A percentile compares a stretch with the other conserved stretches of the same genome.
phyloP scores from a whole-genome alignment of 768 basidiomycete species.

The Termitomyces sp. region DNA sequence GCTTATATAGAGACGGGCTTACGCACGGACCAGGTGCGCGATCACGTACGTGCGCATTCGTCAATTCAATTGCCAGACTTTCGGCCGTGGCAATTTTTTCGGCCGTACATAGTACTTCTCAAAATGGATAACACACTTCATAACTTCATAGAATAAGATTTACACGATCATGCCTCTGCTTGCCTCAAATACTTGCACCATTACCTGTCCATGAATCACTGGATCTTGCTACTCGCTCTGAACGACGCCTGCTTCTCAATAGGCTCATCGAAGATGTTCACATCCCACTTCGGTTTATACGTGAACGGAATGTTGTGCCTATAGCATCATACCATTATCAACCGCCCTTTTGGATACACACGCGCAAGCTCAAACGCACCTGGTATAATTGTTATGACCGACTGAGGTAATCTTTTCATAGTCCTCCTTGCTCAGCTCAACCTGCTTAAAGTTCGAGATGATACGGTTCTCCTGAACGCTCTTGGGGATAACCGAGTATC shows the following conservation, averaged over 20 bases:
- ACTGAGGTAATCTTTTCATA: constrained; percentile 55
- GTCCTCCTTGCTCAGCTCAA: constrained; percentile 63
- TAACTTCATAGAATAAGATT: constrained; percentile 12
- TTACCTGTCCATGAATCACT: not conserved
- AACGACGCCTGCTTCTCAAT: constrained; percentile 44
- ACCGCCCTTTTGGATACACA: not conserved
- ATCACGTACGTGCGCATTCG: not conserved
- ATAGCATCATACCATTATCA: not conserved
- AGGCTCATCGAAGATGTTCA: constrained; percentile 67
- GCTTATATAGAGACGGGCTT: not conserved
- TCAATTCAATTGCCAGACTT: not conserved
- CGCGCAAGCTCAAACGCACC: constrained; percentile 22
- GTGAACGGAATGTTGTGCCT: constrained; percentile 65
- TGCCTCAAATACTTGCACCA: not conserved
- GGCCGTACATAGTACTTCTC: not conserved
- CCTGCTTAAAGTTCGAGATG: constrained; percentile 73
- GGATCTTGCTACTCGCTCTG: constrained; percentile 27
- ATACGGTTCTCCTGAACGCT: constrained; percentile 71
- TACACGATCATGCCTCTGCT: constrained; percentile 1
- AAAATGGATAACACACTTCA: not conserved
- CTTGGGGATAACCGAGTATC: constrained; percentile 84
- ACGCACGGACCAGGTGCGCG: not conserved
- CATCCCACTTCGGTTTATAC: constrained; percentile 63
- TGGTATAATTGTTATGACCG: constrained; percentile 42
- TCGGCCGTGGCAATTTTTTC: not conserved